Base-by-base conservation (phyloP, 345 rosid species). In the Syzygium oleosum region DNA sequence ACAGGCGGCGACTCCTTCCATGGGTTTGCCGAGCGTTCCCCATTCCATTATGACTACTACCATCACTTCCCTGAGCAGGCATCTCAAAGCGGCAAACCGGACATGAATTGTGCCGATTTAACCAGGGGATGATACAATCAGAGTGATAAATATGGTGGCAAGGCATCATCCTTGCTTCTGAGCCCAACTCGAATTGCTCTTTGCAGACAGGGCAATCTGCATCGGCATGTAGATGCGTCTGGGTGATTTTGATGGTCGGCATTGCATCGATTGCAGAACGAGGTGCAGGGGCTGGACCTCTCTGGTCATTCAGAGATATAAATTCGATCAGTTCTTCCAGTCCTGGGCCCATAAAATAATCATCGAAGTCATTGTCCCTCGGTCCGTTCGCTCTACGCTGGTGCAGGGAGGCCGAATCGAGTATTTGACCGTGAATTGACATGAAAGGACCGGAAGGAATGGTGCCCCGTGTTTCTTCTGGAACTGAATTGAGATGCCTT, bases 191-290 rank as follows among this genome's bases (percentile, higher is more conserved):
- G 78, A 91, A 92, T 51, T 89, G 80, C 21, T 92, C 94, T 87
- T 91, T 91, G 90, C 94, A 92, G 15, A 92, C 94, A 52, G 94
- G 93, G 84, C 94, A 92, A 86, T 89, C 88, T 12, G 91, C 85
- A 84, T 92, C 90, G 2, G 89, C 54, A 4, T 88, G 89, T 58
- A 92, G 90, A 87, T 92, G 94, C 27, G 86, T 85, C 23, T 87
- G 90, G 51, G 87, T 87, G 84, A 92, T 91, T 87, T 88, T 91
- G 34, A 91, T 56, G 6, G 90, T 90, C 5, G 90, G 93, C 90
- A 92, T 88, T 4, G 93, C 91, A 86, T 91, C 88, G 22, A 92
- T 92, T 7, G 92, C 89, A 52, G 91, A 88, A 29, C 85, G 87
- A 14, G 92, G 52, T 52, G 93, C 93, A 9, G 94, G 92, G 17